phyloP scores from a whole-genome alignment of 805 yeast genomes.

The Candida peoriensis region DNA sequence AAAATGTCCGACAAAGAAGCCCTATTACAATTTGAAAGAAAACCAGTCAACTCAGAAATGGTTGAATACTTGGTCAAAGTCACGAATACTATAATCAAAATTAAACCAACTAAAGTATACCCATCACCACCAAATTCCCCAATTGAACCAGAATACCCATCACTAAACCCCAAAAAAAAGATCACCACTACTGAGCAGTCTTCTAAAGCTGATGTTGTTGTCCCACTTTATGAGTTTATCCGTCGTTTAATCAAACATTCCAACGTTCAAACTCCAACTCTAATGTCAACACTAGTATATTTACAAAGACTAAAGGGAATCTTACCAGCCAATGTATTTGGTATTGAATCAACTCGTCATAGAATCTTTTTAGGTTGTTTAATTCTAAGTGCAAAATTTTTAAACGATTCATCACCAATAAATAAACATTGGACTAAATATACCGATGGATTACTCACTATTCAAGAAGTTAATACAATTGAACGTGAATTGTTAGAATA shows the following conservation, averaged over 20 bases:
- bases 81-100: constrained; percentile 50
- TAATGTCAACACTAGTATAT: constrained; percentile 89
- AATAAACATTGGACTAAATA: constrained; percentile 95
- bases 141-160: constrained; percentile 4
- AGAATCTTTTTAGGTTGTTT: constrained; percentile 86
- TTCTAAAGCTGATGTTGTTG: constrained; percentile 2
- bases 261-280: constrained; percentile 90
- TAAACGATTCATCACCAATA: constrained; percentile 91
- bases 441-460: constrained; percentile 76
- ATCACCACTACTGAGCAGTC: no score
- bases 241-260: constrained; percentile 68
- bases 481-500: constrained; percentile 83
- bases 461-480: constrained; percentile 81
- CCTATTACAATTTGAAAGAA: constrained; percentile 46
- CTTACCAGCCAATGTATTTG: constrained; percentile 83
- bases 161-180: no score
- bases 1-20: constrained; percentile 43
- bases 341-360: constrained; percentile 91
- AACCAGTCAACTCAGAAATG: constrained; percentile 55
- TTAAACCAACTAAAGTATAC: constrained; percentile 24
- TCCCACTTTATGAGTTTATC: constrained; percentile 58
- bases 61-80: constrained; percentile 52
- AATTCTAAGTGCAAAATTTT: constrained; percentile 84
- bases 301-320: constrained; percentile 69
- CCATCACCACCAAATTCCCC: constrained; percentile 40